phyloP scores from a whole-genome alignment of 768 basidiomycete genomes.

The Pulveroboletus ravenelii region DNA sequence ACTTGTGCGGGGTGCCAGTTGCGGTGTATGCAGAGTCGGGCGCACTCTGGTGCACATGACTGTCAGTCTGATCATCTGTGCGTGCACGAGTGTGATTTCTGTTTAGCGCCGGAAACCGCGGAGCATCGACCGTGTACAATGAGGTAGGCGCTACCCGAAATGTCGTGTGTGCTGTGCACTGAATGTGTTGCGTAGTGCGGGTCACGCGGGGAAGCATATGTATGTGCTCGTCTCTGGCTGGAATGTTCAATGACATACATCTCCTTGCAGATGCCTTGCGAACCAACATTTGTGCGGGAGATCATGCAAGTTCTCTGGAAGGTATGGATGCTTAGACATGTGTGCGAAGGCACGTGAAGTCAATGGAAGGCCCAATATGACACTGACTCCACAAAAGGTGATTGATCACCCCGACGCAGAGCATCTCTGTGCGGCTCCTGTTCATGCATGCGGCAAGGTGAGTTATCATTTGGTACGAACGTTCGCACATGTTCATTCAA shows the following conservation, averaged over 20 bases:
- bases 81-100: constrained; percentile 39
- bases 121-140: constrained; percentile 38
- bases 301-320: constrained; percentile 41
- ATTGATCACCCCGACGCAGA: constrained; percentile 43
- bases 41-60: constrained; percentile 44
- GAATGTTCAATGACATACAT: not conserved
- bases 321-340: constrained; percentile 45
- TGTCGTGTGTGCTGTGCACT: not conserved
- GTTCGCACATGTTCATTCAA: not conserved
- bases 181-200: constrained; percentile 39
- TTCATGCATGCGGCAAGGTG: constrained; percentile 56
- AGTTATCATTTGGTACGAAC: not conserved
- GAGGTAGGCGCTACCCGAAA: constrained; percentile 34
- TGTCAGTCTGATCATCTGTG: constrained; percentile 51
- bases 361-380: not conserved
- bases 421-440: constrained; percentile 49
- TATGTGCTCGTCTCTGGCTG: constrained; percentile 20
- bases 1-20: constrained; percentile 47
- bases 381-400: constrained; percentile 30
- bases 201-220: constrained; percentile 54
- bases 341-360: constrained; percentile 45
- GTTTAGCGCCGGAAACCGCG: constrained; percentile 7
- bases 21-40: constrained; percentile 41
- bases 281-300: constrained; percentile 54
- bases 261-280: constrained; percentile 43